These are phyloP conservation scores for Sicyos baderoa DNA, from an alignment of 306 rosid species.

Conservation along the genomic window DNA sequence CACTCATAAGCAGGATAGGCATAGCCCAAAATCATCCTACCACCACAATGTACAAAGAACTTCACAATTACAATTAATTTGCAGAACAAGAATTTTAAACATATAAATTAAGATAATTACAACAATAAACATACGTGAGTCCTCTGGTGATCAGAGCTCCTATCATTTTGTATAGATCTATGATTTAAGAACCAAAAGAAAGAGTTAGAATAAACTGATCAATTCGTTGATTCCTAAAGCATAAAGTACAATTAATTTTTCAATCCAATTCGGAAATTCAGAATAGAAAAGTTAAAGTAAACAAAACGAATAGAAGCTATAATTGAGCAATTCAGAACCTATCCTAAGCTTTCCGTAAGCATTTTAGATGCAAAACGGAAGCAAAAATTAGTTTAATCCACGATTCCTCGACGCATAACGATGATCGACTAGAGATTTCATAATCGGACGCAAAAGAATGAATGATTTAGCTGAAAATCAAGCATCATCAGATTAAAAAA, in stretches of 20 bases:
- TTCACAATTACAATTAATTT: not conserved
- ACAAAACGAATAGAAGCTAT: not conserved
- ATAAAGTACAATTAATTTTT: not conserved
- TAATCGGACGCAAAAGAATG: not conserved
- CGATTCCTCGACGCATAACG: not conserved
- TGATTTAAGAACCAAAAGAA: constrained; percentile 20
- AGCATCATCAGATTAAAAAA: not conserved
- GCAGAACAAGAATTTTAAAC: not conserved
- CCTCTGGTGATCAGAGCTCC: constrained; percentile 75
- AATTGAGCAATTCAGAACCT: not conserved
- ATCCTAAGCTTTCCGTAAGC: not conserved
- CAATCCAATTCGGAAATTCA: not conserved
- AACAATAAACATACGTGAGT: constrained; percentile 57
- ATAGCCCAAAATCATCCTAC: constrained; percentile 83
- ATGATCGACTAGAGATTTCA: not conserved
- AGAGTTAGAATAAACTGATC: constrained; percentile 10
- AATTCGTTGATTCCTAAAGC: constrained; percentile 9
- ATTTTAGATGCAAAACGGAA: not conserved
- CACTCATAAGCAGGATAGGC: constrained; percentile 95
- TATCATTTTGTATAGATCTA: constrained; percentile 61
- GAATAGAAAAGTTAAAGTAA: not conserved
- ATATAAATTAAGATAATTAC: constrained; percentile 7
- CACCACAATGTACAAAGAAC: constrained; percentile 13
- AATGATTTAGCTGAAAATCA: not conserved
- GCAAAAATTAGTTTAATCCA: not conserved